These are phyloP conservation scores for Flammula alnicola DNA, from an alignment of 1,284 basidiomycete species.

Conservation along the genomic window DNA sequence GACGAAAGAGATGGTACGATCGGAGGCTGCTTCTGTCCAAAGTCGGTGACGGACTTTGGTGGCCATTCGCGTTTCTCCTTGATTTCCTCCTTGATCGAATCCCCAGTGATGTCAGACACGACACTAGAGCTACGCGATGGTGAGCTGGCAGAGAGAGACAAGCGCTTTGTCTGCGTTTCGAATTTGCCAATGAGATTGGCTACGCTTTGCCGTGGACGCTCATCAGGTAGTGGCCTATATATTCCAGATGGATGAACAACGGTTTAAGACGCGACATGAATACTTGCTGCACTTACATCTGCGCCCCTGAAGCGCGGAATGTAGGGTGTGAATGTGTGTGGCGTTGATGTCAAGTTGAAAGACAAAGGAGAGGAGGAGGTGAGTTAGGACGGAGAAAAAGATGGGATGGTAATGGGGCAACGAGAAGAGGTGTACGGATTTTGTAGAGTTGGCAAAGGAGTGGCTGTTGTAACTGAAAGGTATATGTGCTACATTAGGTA, in stretches of 20 bases:
- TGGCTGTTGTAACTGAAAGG: no score
- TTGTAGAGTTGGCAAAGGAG: no score
- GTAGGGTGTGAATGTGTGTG: no score
- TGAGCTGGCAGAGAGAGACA: conserved; percentile 41
- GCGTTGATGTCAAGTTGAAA: no score
- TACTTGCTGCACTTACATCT: conserved; percentile 36
- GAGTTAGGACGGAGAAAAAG: no score
- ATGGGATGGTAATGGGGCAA: no score
- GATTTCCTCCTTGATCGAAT: conserved; percentile 63
- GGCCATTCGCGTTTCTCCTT: conserved; percentile 80
- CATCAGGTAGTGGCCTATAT: conserved; percentile 78
- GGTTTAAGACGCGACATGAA: conserved; percentile 24
- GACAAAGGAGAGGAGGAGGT: no score
- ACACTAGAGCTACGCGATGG: conserved; percentile 63
- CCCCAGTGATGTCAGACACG: conserved; percentile 63
- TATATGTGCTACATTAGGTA: no score
- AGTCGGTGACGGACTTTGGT: conserved; percentile 46
- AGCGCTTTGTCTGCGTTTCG: conserved; percentile 74
- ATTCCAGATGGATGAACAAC: conserved; percentile 22
- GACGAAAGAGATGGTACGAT: conserved; percentile 22
- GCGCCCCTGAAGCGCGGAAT: conserved; percentile 22
- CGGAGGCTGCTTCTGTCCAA: conserved; percentile 36
- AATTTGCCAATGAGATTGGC: conserved; percentile 85
- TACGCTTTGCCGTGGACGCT: conserved; percentile 78
- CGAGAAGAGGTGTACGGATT: no score